phyloP scores from a whole-genome alignment of 352 stramenopile genomes.

The Phytophthora quininea region DNA sequence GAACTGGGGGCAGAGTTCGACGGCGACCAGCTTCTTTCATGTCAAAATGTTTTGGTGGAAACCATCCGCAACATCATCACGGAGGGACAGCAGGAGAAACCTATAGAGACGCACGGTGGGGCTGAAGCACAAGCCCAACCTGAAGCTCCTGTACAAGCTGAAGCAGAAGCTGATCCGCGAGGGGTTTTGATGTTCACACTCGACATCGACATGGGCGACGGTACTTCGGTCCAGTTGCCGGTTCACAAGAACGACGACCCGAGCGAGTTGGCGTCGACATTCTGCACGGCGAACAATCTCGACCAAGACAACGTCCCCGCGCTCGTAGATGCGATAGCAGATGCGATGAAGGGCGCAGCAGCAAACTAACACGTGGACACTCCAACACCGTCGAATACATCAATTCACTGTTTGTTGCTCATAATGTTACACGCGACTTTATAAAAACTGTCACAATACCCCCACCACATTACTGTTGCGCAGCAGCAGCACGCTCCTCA shows the following conservation, averaged over 20 bases:
- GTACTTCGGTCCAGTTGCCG: constrained; percentile 44
- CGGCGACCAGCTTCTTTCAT: constrained; percentile 63
- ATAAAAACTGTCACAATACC: background rate
- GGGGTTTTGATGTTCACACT: constrained; percentile 65
- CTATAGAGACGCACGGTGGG: constrained; percentile 14
- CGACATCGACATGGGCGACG: constrained; percentile 70
- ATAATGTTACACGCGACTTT: constrained; percentile 22
- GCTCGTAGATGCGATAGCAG: constrained; percentile 64
- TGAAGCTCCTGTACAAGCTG: constrained; percentile 3
- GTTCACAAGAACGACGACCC: constrained; percentile 65
- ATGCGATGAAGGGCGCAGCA: constrained; percentile 47
- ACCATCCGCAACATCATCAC: constrained; percentile 43
- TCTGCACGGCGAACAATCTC: constrained; percentile 63
- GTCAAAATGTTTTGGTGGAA: constrained; percentile 57
- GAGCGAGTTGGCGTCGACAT: constrained; percentile 46
- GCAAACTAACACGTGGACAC: background rate
- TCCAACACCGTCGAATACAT: constrained; percentile 1
- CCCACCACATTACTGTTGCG: background rate
- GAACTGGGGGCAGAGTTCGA: constrained; percentile 64
- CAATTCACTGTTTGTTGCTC: background rate
- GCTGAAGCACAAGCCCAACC: constrained; percentile 16
- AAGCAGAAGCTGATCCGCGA: constrained; percentile 23
- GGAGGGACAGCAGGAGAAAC: constrained; percentile 24
- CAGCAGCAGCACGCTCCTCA: constrained; percentile 21
- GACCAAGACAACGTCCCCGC: constrained; percentile 61